Percentiles rank a stretch among this genome's conserved stretches.
phyloP scores from a whole-genome alignment of 2,329 filamentous ascomycete species.

The Penicillium sp. region DNA sequence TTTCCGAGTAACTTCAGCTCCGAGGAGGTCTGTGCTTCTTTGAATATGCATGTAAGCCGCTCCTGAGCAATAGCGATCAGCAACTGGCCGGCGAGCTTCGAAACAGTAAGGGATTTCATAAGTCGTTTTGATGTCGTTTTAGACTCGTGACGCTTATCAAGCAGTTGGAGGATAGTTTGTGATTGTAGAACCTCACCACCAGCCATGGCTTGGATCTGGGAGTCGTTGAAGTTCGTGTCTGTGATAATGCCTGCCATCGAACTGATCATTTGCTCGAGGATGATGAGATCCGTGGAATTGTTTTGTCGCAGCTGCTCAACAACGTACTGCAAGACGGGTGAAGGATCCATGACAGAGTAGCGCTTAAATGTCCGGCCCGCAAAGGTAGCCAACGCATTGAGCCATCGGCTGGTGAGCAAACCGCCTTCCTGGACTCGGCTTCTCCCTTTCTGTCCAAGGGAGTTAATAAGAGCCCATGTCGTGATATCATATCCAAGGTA shows the following conservation, averaged over 20 bases:
- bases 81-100: slow-evolving; percentile 77
- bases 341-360: slow-evolving; percentile 81
- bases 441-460: slow-evolving; percentile 62
- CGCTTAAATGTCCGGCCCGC: slow-evolving; percentile 87
- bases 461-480: slow-evolving; percentile 86
- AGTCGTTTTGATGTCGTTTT: slow-evolving; percentile 77
- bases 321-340: slow-evolving; percentile 87
- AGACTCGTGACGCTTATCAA: slow-evolving; percentile 80
- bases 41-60: slow-evolving; percentile 82
- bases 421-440: slow-evolving; percentile 67
- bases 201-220: slow-evolving; percentile 84
- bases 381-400: slow-evolving; percentile 88
- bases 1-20: slow-evolving; percentile 89
- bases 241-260: slow-evolving; percentile 94
- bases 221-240: slow-evolving; percentile 84
- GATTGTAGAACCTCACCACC: slow-evolving; percentile 80
- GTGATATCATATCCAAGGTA: slow-evolving; percentile 90
- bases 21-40: slow-evolving; percentile 66
- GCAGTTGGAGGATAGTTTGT: slow-evolving; percentile 77
- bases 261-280: slow-evolving; percentile 85
- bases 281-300: slow-evolving; percentile 88
- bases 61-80: slow-evolving; percentile 92
- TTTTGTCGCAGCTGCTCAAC: slow-evolving; percentile 79
- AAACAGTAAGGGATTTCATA: slow-evolving; percentile 77
- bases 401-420: slow-evolving; percentile 85